These are phyloP conservation scores for Karstenula rhodostoma DNA, from an alignment of 2,329 filamentous ascomycete species.

Conservation along the genomic window DNA sequence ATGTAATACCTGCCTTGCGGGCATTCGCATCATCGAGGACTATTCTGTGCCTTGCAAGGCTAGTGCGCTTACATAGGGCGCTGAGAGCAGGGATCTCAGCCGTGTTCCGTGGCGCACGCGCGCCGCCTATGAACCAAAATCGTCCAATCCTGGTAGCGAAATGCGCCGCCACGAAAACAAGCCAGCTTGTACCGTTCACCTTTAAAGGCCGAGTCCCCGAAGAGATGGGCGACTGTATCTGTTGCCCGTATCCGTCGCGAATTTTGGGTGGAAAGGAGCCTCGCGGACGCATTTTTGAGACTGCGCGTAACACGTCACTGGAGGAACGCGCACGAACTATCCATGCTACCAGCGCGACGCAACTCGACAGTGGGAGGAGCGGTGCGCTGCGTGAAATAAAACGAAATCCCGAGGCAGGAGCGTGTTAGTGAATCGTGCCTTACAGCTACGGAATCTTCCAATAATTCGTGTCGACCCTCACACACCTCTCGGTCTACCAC, in stretches of 20 bases:
- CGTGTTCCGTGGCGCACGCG: slow-evolving; percentile 6
- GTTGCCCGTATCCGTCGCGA: not conserved
- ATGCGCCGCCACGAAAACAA: slow-evolving; percentile 14
- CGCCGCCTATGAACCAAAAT: not conserved
- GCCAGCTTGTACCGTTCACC: not conserved
- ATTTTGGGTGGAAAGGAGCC: not conserved
- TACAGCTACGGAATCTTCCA: not conserved
- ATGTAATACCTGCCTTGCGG: not conserved
- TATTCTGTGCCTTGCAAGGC: not conserved
- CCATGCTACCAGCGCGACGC: slow-evolving; percentile 8
- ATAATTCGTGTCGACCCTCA: not conserved
- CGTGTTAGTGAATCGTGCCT: not conserved
- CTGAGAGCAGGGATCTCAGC: slow-evolving; percentile 7
- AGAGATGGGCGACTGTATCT: slow-evolving; percentile 7
- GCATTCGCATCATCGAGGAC: not conserved
- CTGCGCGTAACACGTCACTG: not conserved
- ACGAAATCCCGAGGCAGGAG: not conserved
- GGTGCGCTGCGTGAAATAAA: not conserved
- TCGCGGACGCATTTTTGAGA: not conserved
- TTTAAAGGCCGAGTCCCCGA: slow-evolving; percentile 12
- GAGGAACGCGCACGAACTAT: slow-evolving; percentile 1
- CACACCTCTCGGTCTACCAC: not conserved
- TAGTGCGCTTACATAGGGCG: not conserved
- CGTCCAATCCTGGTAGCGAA: slow-evolving; percentile 8
- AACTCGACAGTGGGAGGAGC: not conserved